These are phyloP conservation scores for Alternaria novae-zelandiae DNA, from an alignment of 2,329 filamentous ascomycete species.

Conservation along the genomic window DNA sequence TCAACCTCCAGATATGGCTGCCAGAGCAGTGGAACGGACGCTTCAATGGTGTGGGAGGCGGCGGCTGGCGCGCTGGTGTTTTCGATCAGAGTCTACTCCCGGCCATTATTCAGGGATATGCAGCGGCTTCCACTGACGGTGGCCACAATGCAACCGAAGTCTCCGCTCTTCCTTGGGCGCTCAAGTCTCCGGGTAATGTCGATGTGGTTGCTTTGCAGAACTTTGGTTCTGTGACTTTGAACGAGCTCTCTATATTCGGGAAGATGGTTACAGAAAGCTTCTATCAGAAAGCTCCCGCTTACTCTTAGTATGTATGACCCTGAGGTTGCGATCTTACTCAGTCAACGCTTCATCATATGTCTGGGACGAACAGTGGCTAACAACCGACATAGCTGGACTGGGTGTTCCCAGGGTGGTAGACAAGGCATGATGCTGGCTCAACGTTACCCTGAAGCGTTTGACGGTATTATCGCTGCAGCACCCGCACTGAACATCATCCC, in stretches of 20 bases:
- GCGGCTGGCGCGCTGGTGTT: conserved; percentile 37
- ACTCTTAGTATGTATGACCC: conserved; percentile 13
- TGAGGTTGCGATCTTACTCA: accelerated
- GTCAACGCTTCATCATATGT: not conserved
- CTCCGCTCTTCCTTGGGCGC: not conserved
- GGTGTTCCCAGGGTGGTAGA: conserved; percentile 44
- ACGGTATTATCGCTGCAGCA: conserved; percentile 45
- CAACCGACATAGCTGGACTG: conserved; percentile 39
- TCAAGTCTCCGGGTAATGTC: not conserved
- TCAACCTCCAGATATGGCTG: conserved; percentile 40
- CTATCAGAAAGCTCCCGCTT: conserved; percentile 41
- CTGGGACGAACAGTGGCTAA: not conserved
- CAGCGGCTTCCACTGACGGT: conserved; percentile 43
- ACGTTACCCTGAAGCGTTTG: conserved; percentile 37
- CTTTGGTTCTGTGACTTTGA: not conserved
- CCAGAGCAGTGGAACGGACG: conserved; percentile 44
- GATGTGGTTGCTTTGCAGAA: not conserved
- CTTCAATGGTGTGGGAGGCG: conserved; percentile 42
- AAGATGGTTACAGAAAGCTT: conserved; percentile 45
- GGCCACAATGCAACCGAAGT: conserved; percentile 26
- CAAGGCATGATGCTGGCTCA: conserved; percentile 46
- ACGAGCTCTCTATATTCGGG: conserved; percentile 44
- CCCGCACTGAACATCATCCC: conserved; percentile 37
- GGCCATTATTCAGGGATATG: conserved; percentile 40
- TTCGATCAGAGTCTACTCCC: conserved; percentile 29